Conservation (phyloP, 2,329 filamentous ascomycete species). For the Penicillium polonicum region DNA sequence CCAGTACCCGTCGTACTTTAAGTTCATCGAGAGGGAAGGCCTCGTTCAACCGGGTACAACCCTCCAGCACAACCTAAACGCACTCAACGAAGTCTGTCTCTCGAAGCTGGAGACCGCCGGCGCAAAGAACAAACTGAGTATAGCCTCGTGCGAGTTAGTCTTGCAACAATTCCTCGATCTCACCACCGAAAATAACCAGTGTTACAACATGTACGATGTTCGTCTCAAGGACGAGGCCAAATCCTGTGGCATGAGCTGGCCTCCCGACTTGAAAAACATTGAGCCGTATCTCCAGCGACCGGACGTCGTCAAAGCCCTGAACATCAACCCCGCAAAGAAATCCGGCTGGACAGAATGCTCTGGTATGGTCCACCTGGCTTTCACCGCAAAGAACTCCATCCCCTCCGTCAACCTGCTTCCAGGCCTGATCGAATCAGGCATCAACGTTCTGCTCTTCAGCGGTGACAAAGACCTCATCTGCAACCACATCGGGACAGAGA, state of each 20-base stretch:
- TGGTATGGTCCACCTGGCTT: conserved; percentile 70
- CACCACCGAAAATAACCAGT: conserved; percentile 62
- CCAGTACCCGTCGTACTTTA: conserved; percentile 85
- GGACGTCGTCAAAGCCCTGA: conserved; percentile 78
- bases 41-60: conserved; percentile 66
- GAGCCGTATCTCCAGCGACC: conserved; percentile 78
- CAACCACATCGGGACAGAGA: conserved; percentile 93
- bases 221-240: conserved; percentile 72
- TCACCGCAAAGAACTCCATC: conserved; percentile 67
- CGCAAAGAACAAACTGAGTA: conserved; percentile 63
- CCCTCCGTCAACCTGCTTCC: conserved; percentile 76
- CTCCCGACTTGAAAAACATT: conserved; percentile 74
- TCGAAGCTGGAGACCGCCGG: conserved; percentile 59
- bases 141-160: conserved; percentile 70
- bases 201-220: conserved; percentile 96
- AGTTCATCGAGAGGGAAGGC: conserved; percentile 74
- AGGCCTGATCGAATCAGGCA: conserved; percentile 66
- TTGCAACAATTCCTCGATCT: conserved; percentile 69
- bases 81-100: conserved; percentile 67
- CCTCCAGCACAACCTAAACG: conserved; percentile 63
- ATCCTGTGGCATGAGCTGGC: conserved; percentile 97
- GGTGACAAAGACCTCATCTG: conserved; percentile 94
- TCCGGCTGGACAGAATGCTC: conserved; percentile 92
- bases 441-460: conserved; percentile 84
- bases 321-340: conserved; percentile 77